Conservation (phyloP, 2,329 filamentous ascomycete genomes). For the Colletotrichum gigasporum region DNA sequence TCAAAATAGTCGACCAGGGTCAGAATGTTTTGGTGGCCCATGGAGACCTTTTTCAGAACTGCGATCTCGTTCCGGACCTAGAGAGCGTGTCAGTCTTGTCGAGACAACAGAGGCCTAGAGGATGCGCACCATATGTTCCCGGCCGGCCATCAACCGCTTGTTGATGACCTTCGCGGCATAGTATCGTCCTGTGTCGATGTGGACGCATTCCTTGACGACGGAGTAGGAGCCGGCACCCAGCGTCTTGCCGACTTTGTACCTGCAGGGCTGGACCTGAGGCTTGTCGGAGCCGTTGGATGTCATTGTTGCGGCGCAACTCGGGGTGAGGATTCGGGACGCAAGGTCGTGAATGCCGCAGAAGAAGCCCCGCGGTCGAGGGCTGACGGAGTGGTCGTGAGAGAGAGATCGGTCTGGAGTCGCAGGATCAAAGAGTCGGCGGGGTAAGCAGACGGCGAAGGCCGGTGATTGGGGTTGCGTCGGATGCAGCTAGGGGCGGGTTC, state of each 20-base stretch:
- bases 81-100: not conserved
- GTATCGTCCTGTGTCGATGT: constrained; percentile 96
- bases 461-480: constrained; percentile 6
- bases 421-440: constrained; percentile 21
- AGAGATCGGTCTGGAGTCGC: constrained; percentile 11
- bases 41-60: constrained; percentile 96
- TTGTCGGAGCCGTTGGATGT: constrained; percentile 32
- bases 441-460: constrained; percentile 14
- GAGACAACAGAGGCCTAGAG: not conserved
- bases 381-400: not conserved
- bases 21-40: constrained; percentile 98
- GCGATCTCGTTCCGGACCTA: constrained; percentile 98
- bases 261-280: constrained; percentile 88
- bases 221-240: constrained; percentile 96
- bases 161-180: constrained; percentile 99
- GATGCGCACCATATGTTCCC: constrained; percentile 96
- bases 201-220: constrained; percentile 98
- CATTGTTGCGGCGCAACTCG: constrained; percentile 12
- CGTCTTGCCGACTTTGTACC: constrained; percentile 99
- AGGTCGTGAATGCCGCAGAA: constrained; percentile 7
- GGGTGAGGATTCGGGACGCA: not conserved
- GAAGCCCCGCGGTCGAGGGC: constrained; percentile 17
- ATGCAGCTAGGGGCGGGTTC: not conserved
- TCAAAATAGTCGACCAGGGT: constrained; percentile 99
- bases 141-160: constrained; percentile 95